These are phyloP conservation scores for Talaromyces liani DNA, from an alignment of 495 filamentous ascomycete genomes.

Conservation along the genomic window DNA sequence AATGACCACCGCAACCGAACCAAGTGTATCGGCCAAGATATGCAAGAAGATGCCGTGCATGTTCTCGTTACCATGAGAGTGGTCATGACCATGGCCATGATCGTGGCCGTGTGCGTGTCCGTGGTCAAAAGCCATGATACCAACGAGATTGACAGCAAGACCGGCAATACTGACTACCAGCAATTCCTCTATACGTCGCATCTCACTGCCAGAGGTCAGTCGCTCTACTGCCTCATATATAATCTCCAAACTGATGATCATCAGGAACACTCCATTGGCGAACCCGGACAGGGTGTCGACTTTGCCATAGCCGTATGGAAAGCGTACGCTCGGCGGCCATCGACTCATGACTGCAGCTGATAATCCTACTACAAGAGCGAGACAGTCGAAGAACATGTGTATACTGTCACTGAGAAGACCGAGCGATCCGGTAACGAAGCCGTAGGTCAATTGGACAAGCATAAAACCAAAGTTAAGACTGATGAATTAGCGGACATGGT, in stretches of 20 bases:
- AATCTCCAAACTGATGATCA: constrained; percentile 96
- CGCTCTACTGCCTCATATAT: constrained; percentile 91
- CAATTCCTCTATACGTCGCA: constrained; percentile 78
- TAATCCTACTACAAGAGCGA: constrained; percentile 84
- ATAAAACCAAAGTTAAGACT: constrained; percentile 95
- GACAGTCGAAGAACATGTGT: constrained; percentile 99
- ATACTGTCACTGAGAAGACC: constrained; percentile 95
- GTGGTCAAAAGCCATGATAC: constrained; percentile 80
- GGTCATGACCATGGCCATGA: constrained; percentile 61
- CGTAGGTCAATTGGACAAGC: constrained; percentile 89
- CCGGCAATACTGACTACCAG: constrained; percentile 81
- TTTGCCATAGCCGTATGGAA: constrained; percentile 95
- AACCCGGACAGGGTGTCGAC: constrained; percentile 95
- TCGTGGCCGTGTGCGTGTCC: constrained; percentile 51
- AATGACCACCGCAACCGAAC: constrained; percentile 88
- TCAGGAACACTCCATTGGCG: constrained; percentile 92
- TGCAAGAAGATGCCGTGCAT: constrained; percentile 99
- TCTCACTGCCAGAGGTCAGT: constrained; percentile 69
- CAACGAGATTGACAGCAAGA: constrained; percentile 82
- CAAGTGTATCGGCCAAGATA: constrained; percentile 89
- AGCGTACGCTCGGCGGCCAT: constrained; percentile 81
- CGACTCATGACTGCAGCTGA: constrained; percentile 97
- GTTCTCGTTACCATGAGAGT: constrained; percentile 85
- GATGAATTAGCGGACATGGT: constrained; percentile 13
- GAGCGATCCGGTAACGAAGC: constrained; percentile 83